These are phyloP conservation scores for Epichloe coenophiala DNA, from an alignment of 2,329 filamentous ascomycete genomes.

Conservation along the genomic window DNA sequence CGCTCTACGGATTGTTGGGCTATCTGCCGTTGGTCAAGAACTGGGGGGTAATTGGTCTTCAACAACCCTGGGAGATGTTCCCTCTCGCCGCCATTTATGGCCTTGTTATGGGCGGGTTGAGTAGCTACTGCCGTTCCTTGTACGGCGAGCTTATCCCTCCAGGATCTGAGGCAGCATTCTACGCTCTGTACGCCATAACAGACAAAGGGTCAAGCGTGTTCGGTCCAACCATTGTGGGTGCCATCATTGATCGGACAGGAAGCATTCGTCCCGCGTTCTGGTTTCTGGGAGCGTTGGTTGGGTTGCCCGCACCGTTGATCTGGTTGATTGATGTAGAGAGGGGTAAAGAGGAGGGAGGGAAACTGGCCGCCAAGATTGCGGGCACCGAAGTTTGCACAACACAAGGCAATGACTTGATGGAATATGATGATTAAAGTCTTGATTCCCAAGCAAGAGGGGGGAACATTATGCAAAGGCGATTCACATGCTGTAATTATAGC, in stretches of 20 bases:
- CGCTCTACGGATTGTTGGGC: constrained; percentile 77
- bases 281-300: constrained; percentile 78
- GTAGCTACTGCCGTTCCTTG: constrained; percentile 80
- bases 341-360: constrained; percentile 54
- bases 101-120: constrained; percentile 83
- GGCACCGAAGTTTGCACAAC: constrained; percentile 27
- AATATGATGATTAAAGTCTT: constrained; percentile 12
- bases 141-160: constrained; percentile 91
- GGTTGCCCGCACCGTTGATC: constrained; percentile 72
- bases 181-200: constrained; percentile 91
- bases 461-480: neutral
- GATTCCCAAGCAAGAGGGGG: neutral
- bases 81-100: constrained; percentile 83
- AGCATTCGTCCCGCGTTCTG: constrained; percentile 80
- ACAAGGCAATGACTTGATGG: constrained; percentile 1
- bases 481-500: neutral
- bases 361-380: constrained; percentile 47
- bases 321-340: constrained; percentile 74
- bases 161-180: constrained; percentile 90
- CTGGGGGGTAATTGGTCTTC: constrained; percentile 71
- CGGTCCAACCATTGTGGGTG: constrained; percentile 83
- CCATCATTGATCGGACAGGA: constrained; percentile 74
- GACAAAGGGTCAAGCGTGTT: constrained; percentile 94
- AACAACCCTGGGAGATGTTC: constrained; percentile 95
- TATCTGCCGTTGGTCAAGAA: constrained; percentile 68